These are phyloP conservation scores for Trifolium fragiferum DNA, from an alignment of 306 rosid species.

Conservation along the genomic window DNA sequence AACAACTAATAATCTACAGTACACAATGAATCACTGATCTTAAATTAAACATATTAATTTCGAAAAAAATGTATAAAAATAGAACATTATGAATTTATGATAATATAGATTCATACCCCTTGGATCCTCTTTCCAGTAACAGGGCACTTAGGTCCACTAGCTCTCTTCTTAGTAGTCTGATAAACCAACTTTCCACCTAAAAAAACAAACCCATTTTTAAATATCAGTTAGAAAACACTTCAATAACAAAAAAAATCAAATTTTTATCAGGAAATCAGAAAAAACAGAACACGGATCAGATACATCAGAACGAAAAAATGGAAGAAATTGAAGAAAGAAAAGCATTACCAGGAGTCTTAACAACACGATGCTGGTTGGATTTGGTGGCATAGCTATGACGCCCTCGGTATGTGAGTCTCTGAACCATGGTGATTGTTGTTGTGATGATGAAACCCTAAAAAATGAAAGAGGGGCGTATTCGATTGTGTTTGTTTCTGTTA, in stretches of 20 bases:
- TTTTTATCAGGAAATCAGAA: background rate
- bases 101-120: slow-evolving; percentile 60
- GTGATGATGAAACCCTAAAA: slow-evolving; percentile 6
- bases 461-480: background rate
- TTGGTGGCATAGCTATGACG: slow-evolving; percentile 92
- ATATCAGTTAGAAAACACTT: background rate
- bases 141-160: slow-evolving; percentile 93
- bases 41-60: background rate
- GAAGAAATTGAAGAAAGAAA: background rate
- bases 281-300: background rate
- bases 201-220: slow-evolving; percentile 12
- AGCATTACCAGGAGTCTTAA: slow-evolving; percentile 79
- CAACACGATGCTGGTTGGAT: slow-evolving; percentile 84
- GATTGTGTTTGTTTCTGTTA: background rate
- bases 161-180: slow-evolving; percentile 87
- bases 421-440: slow-evolving; percentile 59
- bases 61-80: background rate
- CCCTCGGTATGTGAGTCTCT: slow-evolving; percentile 78
- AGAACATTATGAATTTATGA: background rate
- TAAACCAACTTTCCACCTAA: slow-evolving; percentile 86
- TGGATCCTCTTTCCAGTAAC: slow-evolving; percentile 96
- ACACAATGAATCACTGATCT: slow-evolving; percentile 4
- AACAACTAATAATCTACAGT: background rate
- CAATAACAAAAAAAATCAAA: background rate
- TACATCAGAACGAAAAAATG: background rate